phyloP scores from a whole-genome alignment of 768 basidiomycete genomes.

The Tephrocybe sp. region DNA sequence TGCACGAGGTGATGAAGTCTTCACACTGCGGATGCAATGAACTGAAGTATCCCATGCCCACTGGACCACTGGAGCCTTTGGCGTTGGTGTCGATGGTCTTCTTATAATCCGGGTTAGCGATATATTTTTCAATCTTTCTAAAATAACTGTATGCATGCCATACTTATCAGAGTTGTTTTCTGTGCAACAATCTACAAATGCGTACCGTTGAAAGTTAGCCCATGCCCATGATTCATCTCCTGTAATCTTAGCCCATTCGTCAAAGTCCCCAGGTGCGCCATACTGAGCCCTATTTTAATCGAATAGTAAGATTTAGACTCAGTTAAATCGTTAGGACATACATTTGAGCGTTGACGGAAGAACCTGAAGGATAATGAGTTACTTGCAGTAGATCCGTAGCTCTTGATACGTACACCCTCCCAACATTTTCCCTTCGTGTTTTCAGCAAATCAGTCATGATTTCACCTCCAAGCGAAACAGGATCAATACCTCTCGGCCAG shows the following conservation, averaged over 20 bases:
- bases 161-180: neutral
- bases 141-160: constrained; percentile 46
- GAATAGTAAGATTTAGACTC: neutral
- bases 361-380: constrained; percentile 32
- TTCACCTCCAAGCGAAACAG: neutral
- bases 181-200: neutral
- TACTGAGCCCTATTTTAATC: constrained; percentile 48
- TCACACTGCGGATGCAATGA: constrained; percentile 33
- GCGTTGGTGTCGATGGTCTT: constrained; percentile 42
- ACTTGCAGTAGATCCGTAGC: neutral
- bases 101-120: constrained; percentile 42
- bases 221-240: constrained; percentile 62
- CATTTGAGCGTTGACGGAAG: constrained; percentile 63
- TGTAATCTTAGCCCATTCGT: constrained; percentile 57
- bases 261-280: constrained; percentile 65
- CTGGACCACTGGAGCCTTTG: constrained; percentile 49
- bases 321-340: constrained; percentile 12
- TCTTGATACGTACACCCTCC: constrained; percentile 62
- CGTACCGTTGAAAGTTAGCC: constrained; percentile 48
- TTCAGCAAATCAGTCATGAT: neutral
- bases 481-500: constrained; percentile 61
- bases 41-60: constrained; percentile 51
- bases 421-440: constrained; percentile 52
- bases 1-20: constrained; percentile 51
- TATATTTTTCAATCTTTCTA: constrained; percentile 58